Conservation (phyloP, 768 basidiomycete genomes). For the Hygrocybe coccinea region DNA sequence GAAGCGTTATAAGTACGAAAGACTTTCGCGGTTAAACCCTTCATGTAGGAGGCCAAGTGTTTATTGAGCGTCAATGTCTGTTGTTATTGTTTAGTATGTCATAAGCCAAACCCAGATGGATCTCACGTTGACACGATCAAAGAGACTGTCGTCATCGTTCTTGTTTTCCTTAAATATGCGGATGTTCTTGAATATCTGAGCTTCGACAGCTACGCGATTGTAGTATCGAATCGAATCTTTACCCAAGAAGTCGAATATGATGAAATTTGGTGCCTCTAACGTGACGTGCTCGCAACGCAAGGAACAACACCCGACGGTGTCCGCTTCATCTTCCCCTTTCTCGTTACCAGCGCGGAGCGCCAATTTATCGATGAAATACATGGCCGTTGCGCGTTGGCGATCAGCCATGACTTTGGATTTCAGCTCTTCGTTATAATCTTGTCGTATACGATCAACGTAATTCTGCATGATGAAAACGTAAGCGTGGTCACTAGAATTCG, state of each 20-base stretch:
- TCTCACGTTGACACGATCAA: slow-evolving; percentile 90
- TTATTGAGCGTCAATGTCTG: slow-evolving; percentile 87
- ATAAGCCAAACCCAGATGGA: slow-evolving; percentile 5
- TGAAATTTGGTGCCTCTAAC: slow-evolving; percentile 76
- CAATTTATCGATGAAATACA: slow-evolving; percentile 97
- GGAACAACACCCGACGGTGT: slow-evolving; percentile 98
- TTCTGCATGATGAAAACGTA: slow-evolving; percentile 44
- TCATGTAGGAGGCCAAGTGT: slow-evolving; percentile 90
- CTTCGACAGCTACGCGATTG: slow-evolving; percentile 83
- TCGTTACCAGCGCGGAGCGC: slow-evolving; percentile 99
- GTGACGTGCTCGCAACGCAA: slow-evolving; percentile 96
- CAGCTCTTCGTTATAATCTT: slow-evolving; percentile 80
- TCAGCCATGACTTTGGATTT: slow-evolving; percentile 90
- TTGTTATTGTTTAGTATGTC: slow-evolving; percentile 16
- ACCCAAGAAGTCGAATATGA: slow-evolving; percentile 96
- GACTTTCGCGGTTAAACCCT: slow-evolving; percentile 96
- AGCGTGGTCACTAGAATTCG: neutral
- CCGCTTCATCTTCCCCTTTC: slow-evolving; percentile 98
- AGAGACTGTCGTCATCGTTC: slow-evolving; percentile 79
- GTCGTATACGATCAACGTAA: slow-evolving; percentile 85
- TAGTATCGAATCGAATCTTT: slow-evolving; percentile 99
- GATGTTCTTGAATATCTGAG: slow-evolving; percentile 97
- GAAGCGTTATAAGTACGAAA: slow-evolving; percentile 99
- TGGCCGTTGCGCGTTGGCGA: slow-evolving; percentile 95
- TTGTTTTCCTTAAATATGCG: slow-evolving; percentile 95